A percentile compares a stretch with the other conserved stretches of the same genome.
Evolutionary conservation across 257 asterid genomes (phyloP).

Genomic region (Prunella vulgaris): DNA sequence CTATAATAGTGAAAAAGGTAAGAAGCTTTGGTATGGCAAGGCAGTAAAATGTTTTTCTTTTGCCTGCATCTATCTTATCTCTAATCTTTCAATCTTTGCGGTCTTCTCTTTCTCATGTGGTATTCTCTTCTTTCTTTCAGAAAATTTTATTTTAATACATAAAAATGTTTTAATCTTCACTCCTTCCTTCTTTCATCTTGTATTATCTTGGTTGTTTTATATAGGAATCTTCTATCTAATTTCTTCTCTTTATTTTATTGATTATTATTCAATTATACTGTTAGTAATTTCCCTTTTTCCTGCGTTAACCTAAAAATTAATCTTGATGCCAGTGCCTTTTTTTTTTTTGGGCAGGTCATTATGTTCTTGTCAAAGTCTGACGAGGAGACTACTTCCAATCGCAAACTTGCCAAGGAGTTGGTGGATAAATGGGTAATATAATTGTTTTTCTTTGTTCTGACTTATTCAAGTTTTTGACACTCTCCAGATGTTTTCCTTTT

Average conservation of each 20-base stretch:
- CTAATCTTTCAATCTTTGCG: neutral
- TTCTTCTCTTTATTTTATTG: constrained; percentile 8
- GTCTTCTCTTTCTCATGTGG: neutral
- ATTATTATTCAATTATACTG: neutral
- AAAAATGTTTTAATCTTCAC: neutral
- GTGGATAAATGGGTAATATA: constrained; percentile 94
- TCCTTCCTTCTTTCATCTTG: neutral
- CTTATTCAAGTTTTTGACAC: neutral
- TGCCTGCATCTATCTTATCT: neutral
- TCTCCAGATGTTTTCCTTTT: neutral
- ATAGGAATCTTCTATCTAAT: neutral
- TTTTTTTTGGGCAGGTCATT: constrained; percentile 62
- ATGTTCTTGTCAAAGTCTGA: constrained; percentile 93
- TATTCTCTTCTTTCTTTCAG: neutral
- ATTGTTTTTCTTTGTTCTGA: neutral
- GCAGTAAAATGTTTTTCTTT: neutral
- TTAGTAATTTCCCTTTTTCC: neutral
- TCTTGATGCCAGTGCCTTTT: neutral
- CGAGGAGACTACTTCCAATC: constrained; percentile 88
- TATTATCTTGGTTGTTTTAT: neutral
- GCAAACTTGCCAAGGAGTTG: constrained; percentile 91
- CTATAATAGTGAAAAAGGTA: neutral
- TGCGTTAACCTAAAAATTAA: constrained; percentile 1
- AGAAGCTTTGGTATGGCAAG: neutral
- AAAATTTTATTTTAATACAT: neutral